Conservation (phyloP, 768 basidiomycete species). For the Lactarius deliciosus region DNA sequence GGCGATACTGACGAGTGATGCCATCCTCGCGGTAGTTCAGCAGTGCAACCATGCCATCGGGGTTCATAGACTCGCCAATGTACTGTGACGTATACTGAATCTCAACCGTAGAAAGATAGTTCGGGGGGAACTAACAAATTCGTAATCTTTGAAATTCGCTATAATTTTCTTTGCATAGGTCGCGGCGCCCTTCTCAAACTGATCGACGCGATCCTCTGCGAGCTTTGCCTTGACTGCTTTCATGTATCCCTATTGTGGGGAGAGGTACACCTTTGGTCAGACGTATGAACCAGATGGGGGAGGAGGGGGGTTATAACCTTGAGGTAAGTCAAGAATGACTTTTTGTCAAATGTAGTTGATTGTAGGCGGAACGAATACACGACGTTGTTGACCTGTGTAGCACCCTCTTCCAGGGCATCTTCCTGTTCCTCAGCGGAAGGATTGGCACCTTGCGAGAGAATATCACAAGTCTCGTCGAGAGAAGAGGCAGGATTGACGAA, state of each 20-base stretch:
- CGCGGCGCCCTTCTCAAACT: slow-evolving; percentile 80
- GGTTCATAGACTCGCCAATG: slow-evolving; percentile 71
- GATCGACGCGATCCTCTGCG: slow-evolving; percentile 54
- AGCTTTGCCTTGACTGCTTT: slow-evolving; percentile 80
- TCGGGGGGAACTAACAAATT: slow-evolving; percentile 64
- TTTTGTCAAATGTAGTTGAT: slow-evolving; percentile 84
- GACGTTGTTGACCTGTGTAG: slow-evolving; percentile 82
- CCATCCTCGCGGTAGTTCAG: slow-evolving; percentile 94
- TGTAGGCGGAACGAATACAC: slow-evolving; percentile 90
- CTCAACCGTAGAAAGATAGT: slow-evolving; percentile 12
- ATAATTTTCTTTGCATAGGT: slow-evolving; percentile 86
- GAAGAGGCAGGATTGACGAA: slow-evolving; percentile 35
- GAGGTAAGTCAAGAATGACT: slow-evolving; percentile 75
- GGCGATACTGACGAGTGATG: slow-evolving; percentile 62
- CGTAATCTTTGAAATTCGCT: slow-evolving; percentile 88
- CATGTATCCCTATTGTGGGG: slow-evolving; percentile 75
- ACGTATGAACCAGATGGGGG: slow-evolving; percentile 11
- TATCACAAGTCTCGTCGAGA: slow-evolving; percentile 3
- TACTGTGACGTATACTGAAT: slow-evolving; percentile 44
- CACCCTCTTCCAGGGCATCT: slow-evolving; percentile 80
- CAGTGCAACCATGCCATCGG: slow-evolving; percentile 92
- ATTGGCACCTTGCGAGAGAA: slow-evolving; percentile 67
- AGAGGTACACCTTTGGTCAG: slow-evolving; percentile 9
- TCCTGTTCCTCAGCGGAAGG: slow-evolving; percentile 86
- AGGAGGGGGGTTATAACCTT: slow-evolving; percentile 51